These are phyloP conservation scores for Cicer chorassanicum DNA, from an alignment of 306 rosid genomes.

Conservation along the genomic window DNA sequence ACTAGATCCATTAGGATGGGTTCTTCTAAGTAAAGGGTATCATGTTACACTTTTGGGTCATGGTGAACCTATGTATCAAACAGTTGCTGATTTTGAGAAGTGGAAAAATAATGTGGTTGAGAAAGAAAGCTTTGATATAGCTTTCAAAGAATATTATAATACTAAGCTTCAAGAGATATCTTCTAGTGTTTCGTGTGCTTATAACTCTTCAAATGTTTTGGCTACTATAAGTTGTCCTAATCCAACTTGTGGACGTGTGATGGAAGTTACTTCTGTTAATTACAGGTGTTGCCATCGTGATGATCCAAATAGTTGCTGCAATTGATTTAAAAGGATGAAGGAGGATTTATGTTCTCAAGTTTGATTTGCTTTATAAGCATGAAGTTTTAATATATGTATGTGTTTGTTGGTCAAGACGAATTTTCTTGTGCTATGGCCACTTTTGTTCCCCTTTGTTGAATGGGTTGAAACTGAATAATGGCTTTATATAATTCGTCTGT, in stretches of 20 bases:
- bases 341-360: neutral
- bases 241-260: constrained; percentile 43
- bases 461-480: constrained; percentile 42
- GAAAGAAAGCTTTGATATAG: constrained; percentile 40
- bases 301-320: constrained; percentile 29
- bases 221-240: constrained; percentile 51
- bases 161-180: constrained; percentile 8
- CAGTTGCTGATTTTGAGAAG: constrained; percentile 42
- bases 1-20: constrained; percentile 49
- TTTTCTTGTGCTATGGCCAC: neutral
- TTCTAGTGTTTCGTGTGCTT: constrained; percentile 6
- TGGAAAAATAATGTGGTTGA: constrained; percentile 40
- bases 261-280: constrained; percentile 45
- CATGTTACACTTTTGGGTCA: constrained; percentile 39
- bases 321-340: constrained; percentile 2
- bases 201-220: constrained; percentile 29
- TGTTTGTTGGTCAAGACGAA: neutral
- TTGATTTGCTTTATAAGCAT: neutral
- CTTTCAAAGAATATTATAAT: constrained; percentile 40
- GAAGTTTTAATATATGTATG: neutral
- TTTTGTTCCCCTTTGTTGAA: constrained; percentile 9
- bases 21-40: constrained; percentile 39
- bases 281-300: constrained; percentile 48
- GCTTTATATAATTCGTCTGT: constrained; percentile 13
- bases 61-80: constrained; percentile 40